Evolutionary conservation across 345 rosid genomes (phyloP), one percentile per base, ranked within the genome.

Genomic region (Eucalyptus cloeziana): DNA sequence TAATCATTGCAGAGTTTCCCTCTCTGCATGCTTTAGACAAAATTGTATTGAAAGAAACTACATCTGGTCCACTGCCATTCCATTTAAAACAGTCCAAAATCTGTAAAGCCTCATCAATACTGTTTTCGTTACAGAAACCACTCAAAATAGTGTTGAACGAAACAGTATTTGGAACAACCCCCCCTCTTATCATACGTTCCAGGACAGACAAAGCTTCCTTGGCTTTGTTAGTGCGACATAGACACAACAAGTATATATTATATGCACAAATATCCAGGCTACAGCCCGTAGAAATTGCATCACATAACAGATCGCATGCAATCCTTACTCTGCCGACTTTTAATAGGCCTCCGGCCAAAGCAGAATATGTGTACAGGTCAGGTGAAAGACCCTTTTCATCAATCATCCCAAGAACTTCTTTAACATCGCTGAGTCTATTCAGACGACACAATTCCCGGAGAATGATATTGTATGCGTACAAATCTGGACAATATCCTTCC

Each of bases 131-230:
- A 67, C 92, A 91, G 90, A 90, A 87, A 24, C 94, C 94, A 86
- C 89, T 71, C 85, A 93, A 49, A 87, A 93, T 89, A 19, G 89
- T 92, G 88, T 92, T 91, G 90, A 89, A 90, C 13, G 94, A 91
- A 62, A 88, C 88, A 88, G 86, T 91, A 54, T 52, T 92, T 49
- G 94, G 94, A 44, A 51, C 49, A 86, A 89, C 83, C 52, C 94
- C 91, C 85, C 30, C 88, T 56, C 81, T 88, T 43, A 86, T 91
- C 94, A 91, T 81, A 40, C 49, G 15, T 33, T 88, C 86, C 89
- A 93, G 91, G 49, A 69, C 85, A 89, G 88, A 89, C 62, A 92
- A 87, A 86, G 94, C 94, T 86, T 92, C 93, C 50, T 52, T 76
- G 31, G 91, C 87, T 89, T 60, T 87, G 44, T 88, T 89, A 64